Conservation (phyloP, 768 basidiomycete species). For the Xerocomellus intermedius region DNA sequence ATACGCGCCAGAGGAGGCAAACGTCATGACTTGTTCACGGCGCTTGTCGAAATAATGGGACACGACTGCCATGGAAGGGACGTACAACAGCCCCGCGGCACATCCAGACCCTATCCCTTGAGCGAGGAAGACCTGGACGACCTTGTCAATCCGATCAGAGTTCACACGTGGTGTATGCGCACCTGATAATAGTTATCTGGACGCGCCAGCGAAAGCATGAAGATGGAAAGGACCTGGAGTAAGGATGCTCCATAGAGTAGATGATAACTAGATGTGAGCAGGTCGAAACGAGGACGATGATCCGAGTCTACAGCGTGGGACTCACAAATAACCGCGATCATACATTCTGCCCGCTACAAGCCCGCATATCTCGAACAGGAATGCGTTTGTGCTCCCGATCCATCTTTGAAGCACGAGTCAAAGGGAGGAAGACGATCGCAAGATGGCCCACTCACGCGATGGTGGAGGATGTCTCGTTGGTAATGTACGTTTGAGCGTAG, state of each 20-base stretch:
- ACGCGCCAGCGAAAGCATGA: slow-evolving; percentile 47
- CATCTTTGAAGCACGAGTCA: slow-evolving; percentile 24
- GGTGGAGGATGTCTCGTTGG: slow-evolving; percentile 35
- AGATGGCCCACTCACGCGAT: slow-evolving; percentile 36
- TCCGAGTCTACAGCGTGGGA: neutral
- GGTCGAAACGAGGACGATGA: neutral
- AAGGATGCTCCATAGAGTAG: slow-evolving; percentile 30
- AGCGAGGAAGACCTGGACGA: slow-evolving; percentile 46
- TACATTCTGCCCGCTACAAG: slow-evolving; percentile 47
- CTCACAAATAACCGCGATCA: slow-evolving; percentile 54
- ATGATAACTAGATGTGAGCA: slow-evolving; percentile 19
- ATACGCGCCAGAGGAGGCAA: slow-evolving; percentile 56
- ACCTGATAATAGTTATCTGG: slow-evolving; percentile 46
- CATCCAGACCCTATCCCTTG: slow-evolving; percentile 53
- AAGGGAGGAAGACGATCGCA: neutral
- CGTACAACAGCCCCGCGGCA: slow-evolving; percentile 46
- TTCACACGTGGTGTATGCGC: neutral
- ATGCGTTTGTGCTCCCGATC: slow-evolving; percentile 51
- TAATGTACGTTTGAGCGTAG: slow-evolving; percentile 38
- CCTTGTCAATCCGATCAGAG: neutral
- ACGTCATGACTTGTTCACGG: slow-evolving; percentile 51
- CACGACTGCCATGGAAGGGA: slow-evolving; percentile 47
- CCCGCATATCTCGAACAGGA: slow-evolving; percentile 44
- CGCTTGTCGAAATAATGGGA: slow-evolving; percentile 53
- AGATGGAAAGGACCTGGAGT: slow-evolving; percentile 34